Base-by-base conservation (phyloP, 148 eudicot genomes). In the Camellia japonica region DNA sequence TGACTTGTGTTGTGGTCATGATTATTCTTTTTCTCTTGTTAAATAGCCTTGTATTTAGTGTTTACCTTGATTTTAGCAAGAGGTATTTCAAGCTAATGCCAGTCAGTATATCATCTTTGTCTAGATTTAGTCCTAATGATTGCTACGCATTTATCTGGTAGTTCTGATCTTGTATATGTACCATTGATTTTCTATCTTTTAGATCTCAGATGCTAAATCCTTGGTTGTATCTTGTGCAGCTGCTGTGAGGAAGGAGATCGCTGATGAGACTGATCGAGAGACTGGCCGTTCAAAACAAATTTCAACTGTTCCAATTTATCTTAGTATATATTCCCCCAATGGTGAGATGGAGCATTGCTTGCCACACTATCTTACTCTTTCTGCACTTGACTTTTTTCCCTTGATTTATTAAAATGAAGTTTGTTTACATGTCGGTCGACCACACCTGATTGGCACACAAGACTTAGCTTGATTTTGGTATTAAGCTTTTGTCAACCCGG, bases 261-360 rank as follows among this genome's bases (percentile, higher is more conserved):
- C 92, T 74, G 98, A 97, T 83, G 99, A 97, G 81, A 97, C 99
- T 73, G 99, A 97, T 85, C 85, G 99, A 84, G 99, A 97, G 89
- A 94, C 99, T 11, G 99, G 99, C 64, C 95, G 95, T 47, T 59
- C 83, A 51, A 97, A 89, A 81, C 88, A 79, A 76, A 97, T 97
- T 82, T 97, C 99, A n/a, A 87, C 84, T 82, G 99, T 96, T 79
- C 99, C 99, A 63, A 97, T 97, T 74, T 94, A 97, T 86, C 90
- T 97, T 68, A 97, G 99, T 75, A 97, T 97, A 82, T 92, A 88
- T 83, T 97, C 98, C 41, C 98, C 97, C 23, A 73, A 81, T 83
- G 98, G 99, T 96, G 78, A 87, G 92, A 74, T 73, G 81, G 58
- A 82, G 58, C 43, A 74, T 16, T 41, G 74, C 16, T 3, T 15